Conservation (phyloP, 495 filamentous ascomycete species). For the Lasiosphaeria hispida region DNA sequence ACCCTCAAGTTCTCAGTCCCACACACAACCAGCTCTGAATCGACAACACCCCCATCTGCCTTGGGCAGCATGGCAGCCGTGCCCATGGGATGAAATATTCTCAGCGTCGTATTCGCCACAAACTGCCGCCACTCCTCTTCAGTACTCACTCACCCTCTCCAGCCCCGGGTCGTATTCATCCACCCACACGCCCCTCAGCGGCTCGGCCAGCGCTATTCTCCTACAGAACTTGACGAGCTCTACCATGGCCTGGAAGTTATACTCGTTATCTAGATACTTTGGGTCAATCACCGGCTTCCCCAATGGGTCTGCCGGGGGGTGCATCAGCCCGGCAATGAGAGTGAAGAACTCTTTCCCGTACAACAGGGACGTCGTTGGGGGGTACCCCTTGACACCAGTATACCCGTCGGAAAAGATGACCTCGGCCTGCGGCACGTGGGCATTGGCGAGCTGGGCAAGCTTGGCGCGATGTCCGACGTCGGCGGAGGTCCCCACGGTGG, state of each 20-base stretch:
- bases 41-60: background rate
- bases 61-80: conserved; percentile 3
- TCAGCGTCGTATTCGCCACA: too few relatives aligned
- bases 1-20: background rate
- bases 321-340: conserved; percentile 32
- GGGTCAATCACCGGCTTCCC: conserved; percentile 16
- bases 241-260: conserved; percentile 11
- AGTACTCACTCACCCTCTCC: too few relatives aligned
- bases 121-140: too few relatives aligned
- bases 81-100: conserved; percentile 1
- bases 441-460: background rate
- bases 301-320: conserved; percentile 22
- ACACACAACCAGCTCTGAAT: background rate
- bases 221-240: conserved; percentile 11
- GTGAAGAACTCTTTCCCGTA: conserved; percentile 36
- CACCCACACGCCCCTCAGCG: background rate
- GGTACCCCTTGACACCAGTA: conserved; percentile 29
- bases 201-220: conserved; percentile 7
- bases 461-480: conserved; percentile 1
- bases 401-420: conserved; percentile 27
- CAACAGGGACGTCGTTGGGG: too few relatives aligned
- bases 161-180: too few relatives aligned
- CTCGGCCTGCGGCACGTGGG: conserved; percentile 8
- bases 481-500: background rate
- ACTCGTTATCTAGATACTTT: conserved; percentile 12